Percentiles rank a stretch among this genome's conserved stretches.
Conservation (phyloP, 202 grass and related monocot species). For the Setaria viridis region DNA sequence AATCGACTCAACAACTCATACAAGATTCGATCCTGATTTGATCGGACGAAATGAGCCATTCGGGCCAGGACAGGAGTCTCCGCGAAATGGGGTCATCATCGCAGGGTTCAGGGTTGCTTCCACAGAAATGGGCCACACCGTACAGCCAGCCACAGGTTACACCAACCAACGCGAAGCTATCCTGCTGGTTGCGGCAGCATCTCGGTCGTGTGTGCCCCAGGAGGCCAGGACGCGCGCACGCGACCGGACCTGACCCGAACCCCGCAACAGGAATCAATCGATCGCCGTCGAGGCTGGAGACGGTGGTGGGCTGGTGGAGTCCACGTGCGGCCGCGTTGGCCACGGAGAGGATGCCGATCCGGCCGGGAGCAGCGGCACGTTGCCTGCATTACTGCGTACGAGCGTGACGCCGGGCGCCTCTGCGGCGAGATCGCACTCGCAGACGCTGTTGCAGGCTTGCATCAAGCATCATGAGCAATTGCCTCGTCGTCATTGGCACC, state of each 20-base stretch:
- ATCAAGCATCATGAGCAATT: background rate
- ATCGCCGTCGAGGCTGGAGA: background rate
- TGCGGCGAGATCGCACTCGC: background rate
- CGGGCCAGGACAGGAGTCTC: too few relatives aligned
- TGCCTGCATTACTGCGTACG: background rate
- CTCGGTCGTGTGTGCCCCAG: conserved; percentile 42
- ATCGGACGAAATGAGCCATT: too few relatives aligned
- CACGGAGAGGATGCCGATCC: conserved; percentile 23
- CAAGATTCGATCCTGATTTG: too few relatives aligned
- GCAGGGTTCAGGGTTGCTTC: background rate
- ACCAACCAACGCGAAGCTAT: background rate
- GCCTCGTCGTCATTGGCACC: background rate
- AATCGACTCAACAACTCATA: background rate
- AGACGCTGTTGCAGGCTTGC: too few relatives aligned
- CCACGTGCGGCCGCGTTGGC: conserved; percentile 45
- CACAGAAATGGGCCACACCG: background rate
- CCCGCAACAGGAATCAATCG: background rate
- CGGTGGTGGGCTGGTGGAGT: background rate
- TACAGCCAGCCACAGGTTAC: background rate
- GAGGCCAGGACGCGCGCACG: conserved; percentile 6
- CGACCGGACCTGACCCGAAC: conserved; percentile 38
- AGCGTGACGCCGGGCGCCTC: background rate
- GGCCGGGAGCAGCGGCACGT: conserved; percentile 41
- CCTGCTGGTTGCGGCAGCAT: conserved; percentile 1
- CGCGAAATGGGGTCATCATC: background rate